Conservation (phyloP, 768 basidiomycete species). For the Dioszegia aurantiaca region DNA sequence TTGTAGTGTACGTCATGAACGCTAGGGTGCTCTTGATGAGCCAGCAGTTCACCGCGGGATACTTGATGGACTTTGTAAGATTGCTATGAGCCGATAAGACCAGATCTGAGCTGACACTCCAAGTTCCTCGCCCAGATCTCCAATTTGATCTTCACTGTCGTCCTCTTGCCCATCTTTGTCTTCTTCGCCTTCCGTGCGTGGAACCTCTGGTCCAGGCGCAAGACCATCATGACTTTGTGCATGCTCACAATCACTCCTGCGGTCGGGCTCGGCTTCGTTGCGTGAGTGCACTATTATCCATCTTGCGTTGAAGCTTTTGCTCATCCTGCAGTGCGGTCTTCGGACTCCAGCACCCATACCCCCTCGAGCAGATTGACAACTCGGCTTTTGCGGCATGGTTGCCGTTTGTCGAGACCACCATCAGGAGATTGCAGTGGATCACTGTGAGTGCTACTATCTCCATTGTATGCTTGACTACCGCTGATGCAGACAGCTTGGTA, state of each 20-base stretch:
- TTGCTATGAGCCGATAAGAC: not conserved
- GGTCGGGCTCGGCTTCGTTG: constrained; percentile 1
- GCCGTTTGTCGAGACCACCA: constrained; percentile 4
- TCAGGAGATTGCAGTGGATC: constrained; percentile 7
- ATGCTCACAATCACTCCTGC: not conserved
- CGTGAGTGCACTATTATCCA: constrained; percentile 1
- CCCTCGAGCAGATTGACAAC: constrained; percentile 11
- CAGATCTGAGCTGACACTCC: not conserved
- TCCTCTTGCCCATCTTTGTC: constrained; percentile 11
- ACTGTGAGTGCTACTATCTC: constrained; percentile 2
- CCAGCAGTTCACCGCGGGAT: constrained; percentile 13
- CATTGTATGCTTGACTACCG: not conserved
- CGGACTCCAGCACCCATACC: constrained; percentile 13
- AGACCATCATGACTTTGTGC: constrained; percentile 4
- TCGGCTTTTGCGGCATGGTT: constrained; percentile 12
- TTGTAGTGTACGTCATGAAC: constrained; percentile 8
- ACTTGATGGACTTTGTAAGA: constrained; percentile 14
- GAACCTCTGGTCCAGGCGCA: constrained; percentile 10
- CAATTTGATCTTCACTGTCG: constrained; percentile 8
- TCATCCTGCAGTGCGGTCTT: constrained; percentile 3
- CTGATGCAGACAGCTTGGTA: constrained; percentile 4
- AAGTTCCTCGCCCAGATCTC: constrained; percentile 10
- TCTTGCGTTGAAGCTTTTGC: not conserved
- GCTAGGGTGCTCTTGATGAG: constrained; percentile 10
- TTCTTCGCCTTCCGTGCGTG: constrained; percentile 13